phyloP scores from a whole-genome alignment of 139 green algal genomes.

The Coelastrella sp. region DNA sequence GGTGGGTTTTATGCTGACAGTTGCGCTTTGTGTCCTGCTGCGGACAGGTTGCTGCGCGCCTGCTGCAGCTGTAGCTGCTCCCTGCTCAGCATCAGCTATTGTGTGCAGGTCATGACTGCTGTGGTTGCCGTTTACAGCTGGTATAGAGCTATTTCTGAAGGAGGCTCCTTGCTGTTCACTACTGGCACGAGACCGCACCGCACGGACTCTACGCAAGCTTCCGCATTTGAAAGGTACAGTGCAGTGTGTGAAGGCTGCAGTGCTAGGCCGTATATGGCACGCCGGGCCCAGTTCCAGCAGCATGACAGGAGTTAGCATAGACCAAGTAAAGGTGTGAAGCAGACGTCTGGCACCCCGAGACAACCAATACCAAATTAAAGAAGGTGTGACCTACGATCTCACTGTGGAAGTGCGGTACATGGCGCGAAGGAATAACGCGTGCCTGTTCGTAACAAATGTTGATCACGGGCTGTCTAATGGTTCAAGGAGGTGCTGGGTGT shows the following conservation, averaged over 20 bases:
- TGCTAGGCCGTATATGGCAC: not conserved
- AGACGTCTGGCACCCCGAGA: not conserved
- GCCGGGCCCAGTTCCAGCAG: not conserved
- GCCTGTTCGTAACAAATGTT: too few relatives aligned
- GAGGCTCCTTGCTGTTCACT: not conserved
- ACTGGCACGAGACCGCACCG: not conserved
- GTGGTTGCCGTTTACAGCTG: not conserved
- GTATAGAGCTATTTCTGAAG: not conserved
- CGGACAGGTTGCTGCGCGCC: not conserved
- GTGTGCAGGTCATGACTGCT: not conserved
- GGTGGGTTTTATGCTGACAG: not conserved
- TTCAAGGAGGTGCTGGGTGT: too few relatives aligned
- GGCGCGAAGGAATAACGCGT: too few relatives aligned
- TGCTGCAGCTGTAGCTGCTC: slow-evolving; percentile 26
- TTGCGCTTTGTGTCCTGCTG: not conserved
- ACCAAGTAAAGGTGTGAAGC: not conserved
- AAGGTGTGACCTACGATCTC: not conserved
- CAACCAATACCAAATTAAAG: not conserved
- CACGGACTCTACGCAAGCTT: not conserved
- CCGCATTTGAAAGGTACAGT: not conserved
- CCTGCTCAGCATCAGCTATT: not conserved
- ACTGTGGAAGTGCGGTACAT: too few relatives aligned
- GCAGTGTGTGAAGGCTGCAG: not conserved
- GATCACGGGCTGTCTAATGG: too few relatives aligned
- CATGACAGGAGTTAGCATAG: not conserved